phyloP scores from a whole-genome alignment of 345 rosid genomes.

The Chamaenerion angustifolium region DNA sequence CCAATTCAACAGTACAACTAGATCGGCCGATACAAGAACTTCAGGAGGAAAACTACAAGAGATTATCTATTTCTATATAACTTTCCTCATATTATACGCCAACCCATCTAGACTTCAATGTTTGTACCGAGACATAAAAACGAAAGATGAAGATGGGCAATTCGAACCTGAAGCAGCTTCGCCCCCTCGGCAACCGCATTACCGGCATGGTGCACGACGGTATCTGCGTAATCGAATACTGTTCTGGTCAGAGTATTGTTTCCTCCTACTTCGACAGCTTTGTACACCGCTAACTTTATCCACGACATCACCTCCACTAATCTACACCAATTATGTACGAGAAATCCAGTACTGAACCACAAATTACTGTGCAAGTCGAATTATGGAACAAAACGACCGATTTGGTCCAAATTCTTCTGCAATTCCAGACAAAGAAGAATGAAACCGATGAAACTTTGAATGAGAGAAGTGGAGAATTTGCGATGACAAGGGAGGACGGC shows the following conservation, averaged over 20 bases:
- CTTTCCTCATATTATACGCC: too few relatives aligned
- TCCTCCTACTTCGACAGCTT: slow-evolving; percentile 68
- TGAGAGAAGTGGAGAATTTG: background rate
- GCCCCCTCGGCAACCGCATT: slow-evolving; percentile 66
- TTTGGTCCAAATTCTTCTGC: too few relatives aligned
- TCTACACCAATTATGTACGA: background rate
- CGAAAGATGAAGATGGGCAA: slow-evolving; percentile 13
- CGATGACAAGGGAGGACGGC: background rate
- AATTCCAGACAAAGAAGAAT: too few relatives aligned
- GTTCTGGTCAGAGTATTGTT: slow-evolving; percentile 37
- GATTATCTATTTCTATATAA: too few relatives aligned
- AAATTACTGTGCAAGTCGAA: background rate
- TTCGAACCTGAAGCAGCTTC: slow-evolving; percentile 61
- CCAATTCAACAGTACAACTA: too few relatives aligned
- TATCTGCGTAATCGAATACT: slow-evolving; percentile 50
- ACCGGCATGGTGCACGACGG: slow-evolving; percentile 67
- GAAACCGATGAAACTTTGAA: background rate
- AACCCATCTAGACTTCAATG: background rate
- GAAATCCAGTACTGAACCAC: background rate
- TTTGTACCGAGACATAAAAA: background rate
- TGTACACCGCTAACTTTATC: slow-evolving; percentile 55
- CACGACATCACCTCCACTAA: slow-evolving; percentile 46
- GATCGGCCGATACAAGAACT: too few relatives aligned
- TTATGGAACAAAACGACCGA: background rate
- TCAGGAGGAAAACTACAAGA: too few relatives aligned